Base-by-base conservation (phyloP, 2,329 filamentous ascomycete genomes). In the Nemania abortiva region DNA sequence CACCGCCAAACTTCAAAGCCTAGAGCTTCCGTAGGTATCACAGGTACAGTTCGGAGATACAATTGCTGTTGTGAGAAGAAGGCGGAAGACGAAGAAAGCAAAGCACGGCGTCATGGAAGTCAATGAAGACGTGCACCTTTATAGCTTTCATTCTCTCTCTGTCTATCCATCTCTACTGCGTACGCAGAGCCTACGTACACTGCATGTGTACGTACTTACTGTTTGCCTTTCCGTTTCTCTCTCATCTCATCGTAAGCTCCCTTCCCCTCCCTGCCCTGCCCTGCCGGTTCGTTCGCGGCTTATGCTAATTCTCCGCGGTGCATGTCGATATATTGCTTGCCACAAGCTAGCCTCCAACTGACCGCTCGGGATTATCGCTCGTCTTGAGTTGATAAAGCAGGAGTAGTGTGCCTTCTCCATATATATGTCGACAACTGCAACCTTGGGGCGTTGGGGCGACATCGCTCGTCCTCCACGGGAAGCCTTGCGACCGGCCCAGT, bases 321-420 rank as follows among this genome's bases (percentile, higher is more conserved):
- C 61, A 64, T 31, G 49, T 52, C 13, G 58, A 70, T 54, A 65
- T 37, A 37, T 55, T 55, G 53, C 22, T 55, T 55, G 53, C 22
- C 7, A 20, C 56, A 65, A 58, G 66, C 69, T 69, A 71, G 66
- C 59, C 69, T 71, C 69, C 66, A 71, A 69, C 69, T 63, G 52
- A 50, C 55, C 27, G 58, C 59, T 63, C 55, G 60, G 63, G 47
- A 47, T 58, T 52, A 53, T 55, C 42, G 47, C 56, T 58, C 58
- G 59, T 64, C 55, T 69, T 29, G 49, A 69, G 59, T 57, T 63
- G 66, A 65, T 58, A 62, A 56, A 66, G 45, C 45, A 50, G 45
- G 47, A 34, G 31, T 6, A 55, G 53, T 27, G 49, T 52, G 49
- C 47, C 15, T 68, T 63, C 65, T 58, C 62, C 65, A 68, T 65